A percentile compares a stretch with the other conserved stretches of the same genome.
phyloP scores from a whole-genome alignment of 306 rosid genomes.

The Adenanthera pavonina region DNA sequence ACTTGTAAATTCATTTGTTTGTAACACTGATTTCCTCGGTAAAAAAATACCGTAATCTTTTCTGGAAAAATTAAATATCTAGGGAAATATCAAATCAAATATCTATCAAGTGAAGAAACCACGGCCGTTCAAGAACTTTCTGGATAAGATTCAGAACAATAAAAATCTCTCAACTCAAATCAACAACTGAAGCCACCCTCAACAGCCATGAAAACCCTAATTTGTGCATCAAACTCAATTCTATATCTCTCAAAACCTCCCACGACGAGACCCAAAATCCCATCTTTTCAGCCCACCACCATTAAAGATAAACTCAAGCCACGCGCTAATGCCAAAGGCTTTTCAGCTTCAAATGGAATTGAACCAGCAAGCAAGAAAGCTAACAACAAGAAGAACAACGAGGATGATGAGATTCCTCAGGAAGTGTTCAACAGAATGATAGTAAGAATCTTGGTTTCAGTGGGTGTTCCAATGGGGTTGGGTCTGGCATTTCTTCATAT shows the following conservation, averaged over 20 bases:
- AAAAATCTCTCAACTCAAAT: constrained; percentile 34
- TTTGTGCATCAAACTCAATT: constrained; percentile 47
- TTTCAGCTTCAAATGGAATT: constrained; percentile 47
- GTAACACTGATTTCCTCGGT: too few relatives aligned
- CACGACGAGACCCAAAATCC: constrained; percentile 56
- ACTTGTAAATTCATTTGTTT: too few relatives aligned
- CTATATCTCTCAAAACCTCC: constrained; percentile 47
- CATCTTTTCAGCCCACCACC: constrained; percentile 34
- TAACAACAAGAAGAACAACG: constrained; percentile 19
- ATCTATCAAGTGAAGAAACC: constrained; percentile 27
- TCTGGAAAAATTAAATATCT: too few relatives aligned
- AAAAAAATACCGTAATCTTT: too few relatives aligned
- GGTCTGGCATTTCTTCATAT: constrained; percentile 64
- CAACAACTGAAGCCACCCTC: neutral
- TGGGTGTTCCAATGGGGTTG: constrained; percentile 69
- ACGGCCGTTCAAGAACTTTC: constrained; percentile 49
- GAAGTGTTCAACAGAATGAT: constrained; percentile 64
- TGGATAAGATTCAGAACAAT: constrained; percentile 60
- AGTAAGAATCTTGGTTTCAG: constrained; percentile 63
- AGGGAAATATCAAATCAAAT: constrained; percentile 11
- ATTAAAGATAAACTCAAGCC: constrained; percentile 33
- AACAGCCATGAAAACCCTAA: constrained; percentile 65
- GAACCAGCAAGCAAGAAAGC: constrained; percentile 30
- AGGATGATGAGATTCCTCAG: constrained; percentile 59
- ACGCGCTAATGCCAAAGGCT: constrained; percentile 69